These are phyloP conservation scores for Rubus parviflorus DNA, from an alignment of 306 rosid species.

Conservation along the genomic window DNA sequence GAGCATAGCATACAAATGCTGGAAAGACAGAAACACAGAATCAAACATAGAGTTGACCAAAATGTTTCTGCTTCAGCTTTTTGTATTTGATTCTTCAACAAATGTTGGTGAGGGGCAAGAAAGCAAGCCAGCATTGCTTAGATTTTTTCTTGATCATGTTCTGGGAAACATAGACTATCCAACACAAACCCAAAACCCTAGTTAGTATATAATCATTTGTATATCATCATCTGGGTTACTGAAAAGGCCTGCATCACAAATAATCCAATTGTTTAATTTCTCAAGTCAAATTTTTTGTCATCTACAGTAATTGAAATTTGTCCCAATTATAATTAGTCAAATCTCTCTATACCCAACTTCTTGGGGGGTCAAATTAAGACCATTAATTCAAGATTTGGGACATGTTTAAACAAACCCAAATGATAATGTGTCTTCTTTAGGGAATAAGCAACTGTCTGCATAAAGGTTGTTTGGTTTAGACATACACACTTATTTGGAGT, in stretches of 20 bases:
- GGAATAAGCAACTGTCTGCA: conserved; percentile 5
- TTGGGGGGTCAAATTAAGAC: background rate
- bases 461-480: background rate
- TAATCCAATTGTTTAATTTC: conserved; percentile 32
- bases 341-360: conserved; percentile 18
- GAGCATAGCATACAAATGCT: conserved; percentile 37
- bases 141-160: conserved; percentile 71
- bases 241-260: conserved; percentile 44
- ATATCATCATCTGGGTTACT: conserved; percentile 55
- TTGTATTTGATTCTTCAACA: conserved; percentile 34
- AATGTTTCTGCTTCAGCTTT: conserved; percentile 46
- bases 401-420: background rate
- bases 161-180: conserved; percentile 65
- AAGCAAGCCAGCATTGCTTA: conserved; percentile 65
- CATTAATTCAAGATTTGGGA: background rate
- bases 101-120: conserved; percentile 43
- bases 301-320: conserved; percentile 22
- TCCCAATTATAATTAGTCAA: conserved; percentile 21
- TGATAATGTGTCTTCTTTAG: conserved; percentile 8
- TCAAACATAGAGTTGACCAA: conserved; percentile 68
- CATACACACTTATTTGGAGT: background rate
- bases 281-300: conserved; percentile 48
- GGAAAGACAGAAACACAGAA: conserved; percentile 55
- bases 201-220: conserved; percentile 64
- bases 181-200: conserved; percentile 29